These are phyloP conservation scores for Sporothrix euskadiensis DNA, from an alignment of 2,329 filamentous ascomycete genomes.

Conservation along the genomic window DNA sequence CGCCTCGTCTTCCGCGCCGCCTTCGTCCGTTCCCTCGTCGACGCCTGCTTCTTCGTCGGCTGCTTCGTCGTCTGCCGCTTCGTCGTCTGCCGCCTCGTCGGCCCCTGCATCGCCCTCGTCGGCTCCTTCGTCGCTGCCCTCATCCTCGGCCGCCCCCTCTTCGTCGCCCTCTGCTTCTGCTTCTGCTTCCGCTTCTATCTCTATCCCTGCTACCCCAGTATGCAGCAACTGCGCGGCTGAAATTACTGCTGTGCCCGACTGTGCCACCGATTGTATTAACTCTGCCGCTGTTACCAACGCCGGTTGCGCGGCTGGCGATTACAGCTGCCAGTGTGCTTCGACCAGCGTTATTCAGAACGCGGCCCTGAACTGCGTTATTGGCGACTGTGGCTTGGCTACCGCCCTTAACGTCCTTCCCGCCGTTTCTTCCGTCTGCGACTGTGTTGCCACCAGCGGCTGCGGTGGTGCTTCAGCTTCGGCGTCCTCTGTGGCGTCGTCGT, in stretches of 20 bases:
- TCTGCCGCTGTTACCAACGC: conserved; percentile 1
- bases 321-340: conserved; percentile 24
- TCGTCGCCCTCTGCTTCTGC: background rate
- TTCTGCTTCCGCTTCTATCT: background rate
- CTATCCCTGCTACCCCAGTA: conserved; percentile 14
- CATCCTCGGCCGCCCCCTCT: background rate
- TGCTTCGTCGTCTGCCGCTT: background rate
- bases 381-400: conserved; percentile 15
- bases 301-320: conserved; percentile 13
- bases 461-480: conserved; percentile 2
- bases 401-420: background rate
- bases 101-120: background rate
- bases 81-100: background rate
- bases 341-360: conserved; percentile 21
- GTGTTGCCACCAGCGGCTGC: conserved; percentile 16
- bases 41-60: background rate
- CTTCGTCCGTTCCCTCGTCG: background rate
- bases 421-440: conserved; percentile 4
- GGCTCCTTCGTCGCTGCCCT: background rate
- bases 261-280: background rate
- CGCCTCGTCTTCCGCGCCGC: background rate
- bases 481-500: background rate
- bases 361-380: conserved; percentile 24
- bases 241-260: conserved; percentile 1
- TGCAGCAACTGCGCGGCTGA: background rate